phyloP scores from a whole-genome alignment of 352 stramenopile genomes.

The Globisporangium abappressorium region DNA sequence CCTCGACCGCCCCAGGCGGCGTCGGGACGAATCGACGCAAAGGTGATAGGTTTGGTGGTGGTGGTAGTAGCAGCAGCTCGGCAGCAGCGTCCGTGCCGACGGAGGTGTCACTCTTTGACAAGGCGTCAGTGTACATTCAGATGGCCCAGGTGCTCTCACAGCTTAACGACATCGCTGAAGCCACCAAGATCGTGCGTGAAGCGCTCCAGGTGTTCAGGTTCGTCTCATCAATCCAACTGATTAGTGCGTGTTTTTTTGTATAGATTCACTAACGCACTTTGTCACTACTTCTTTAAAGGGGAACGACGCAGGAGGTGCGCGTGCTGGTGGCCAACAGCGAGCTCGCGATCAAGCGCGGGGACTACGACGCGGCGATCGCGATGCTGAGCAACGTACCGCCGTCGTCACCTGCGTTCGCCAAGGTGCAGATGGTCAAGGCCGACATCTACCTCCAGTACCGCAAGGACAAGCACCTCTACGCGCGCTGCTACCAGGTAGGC shows the following conservation, averaged over 20 bases:
- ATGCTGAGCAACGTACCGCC: conserved; percentile 88
- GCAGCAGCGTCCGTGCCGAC: not conserved
- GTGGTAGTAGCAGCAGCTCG: not conserved
- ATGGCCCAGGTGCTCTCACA: conserved; percentile 78
- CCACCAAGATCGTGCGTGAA: conserved; percentile 62
- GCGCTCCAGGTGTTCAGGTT: conserved; percentile 70
- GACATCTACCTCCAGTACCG: conserved; percentile 91
- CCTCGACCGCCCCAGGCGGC: not conserved
- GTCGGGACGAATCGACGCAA: conserved; percentile 4
- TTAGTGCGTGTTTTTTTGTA: no score
- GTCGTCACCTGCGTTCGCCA: conserved; percentile 75
- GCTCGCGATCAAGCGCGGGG: conserved; percentile 86
- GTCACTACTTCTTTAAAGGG: conserved; percentile 20
- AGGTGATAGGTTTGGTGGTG: conserved; percentile 12
- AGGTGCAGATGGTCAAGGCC: conserved; percentile 91
- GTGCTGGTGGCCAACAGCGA: conserved; percentile 91
- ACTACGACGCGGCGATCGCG: conserved; percentile 88
- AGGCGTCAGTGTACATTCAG: conserved; percentile 87
- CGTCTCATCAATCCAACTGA: not conserved
- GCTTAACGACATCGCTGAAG: conserved; percentile 68
- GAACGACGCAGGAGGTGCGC: conserved; percentile 85
- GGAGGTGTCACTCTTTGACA: conserved; percentile 71
- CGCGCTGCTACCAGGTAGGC: conserved; percentile 74
- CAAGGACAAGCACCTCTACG: conserved; percentile 90
- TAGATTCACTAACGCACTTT: no score